A percentile compares a stretch with the other conserved stretches of the same genome.
Evolutionary conservation across 2,329 filamentous ascomycete species (phyloP).

Genomic region (Hirsutella minnesotensis): DNA sequence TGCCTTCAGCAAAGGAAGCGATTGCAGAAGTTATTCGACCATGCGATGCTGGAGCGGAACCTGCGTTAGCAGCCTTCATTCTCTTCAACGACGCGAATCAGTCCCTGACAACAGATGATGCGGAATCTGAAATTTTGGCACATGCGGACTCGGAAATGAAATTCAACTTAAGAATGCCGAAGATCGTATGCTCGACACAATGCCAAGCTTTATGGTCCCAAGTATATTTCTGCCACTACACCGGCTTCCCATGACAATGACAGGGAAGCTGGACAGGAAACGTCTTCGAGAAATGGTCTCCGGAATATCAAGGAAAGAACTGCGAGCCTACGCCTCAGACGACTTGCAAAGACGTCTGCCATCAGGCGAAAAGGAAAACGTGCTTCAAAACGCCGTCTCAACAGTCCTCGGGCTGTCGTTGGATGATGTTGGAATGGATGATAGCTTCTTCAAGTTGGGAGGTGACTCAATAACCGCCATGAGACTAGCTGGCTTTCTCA

Average conservation of each 20-base stretch:
- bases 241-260: neutral
- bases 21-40: constrained; percentile 3
- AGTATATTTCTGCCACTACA: constrained; percentile 4
- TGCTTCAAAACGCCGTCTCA: neutral
- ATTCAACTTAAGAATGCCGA: neutral
- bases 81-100: neutral
- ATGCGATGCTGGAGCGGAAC: neutral
- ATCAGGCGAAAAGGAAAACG: neutral
- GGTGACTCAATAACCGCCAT: constrained; percentile 16
- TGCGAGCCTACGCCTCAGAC: neutral
- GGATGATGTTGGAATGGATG: constrained; percentile 2
- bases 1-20: neutral
- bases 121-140: neutral
- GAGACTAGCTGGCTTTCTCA: neutral
- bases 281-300: constrained; percentile 1
- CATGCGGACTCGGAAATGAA: neutral
- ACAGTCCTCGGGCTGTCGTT: neutral
- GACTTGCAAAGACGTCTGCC: neutral
- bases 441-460: constrained; percentile 6
- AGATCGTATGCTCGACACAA: neutral
- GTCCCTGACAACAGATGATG: no score
- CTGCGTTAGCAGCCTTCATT: constrained; percentile 1
- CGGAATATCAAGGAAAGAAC: neutral
- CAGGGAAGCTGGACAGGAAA: constrained; percentile 1
- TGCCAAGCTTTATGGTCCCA: constrained; percentile 7